Conservation (phyloP, 257 asterid genomes). For the Solanum chaucha region DNA sequence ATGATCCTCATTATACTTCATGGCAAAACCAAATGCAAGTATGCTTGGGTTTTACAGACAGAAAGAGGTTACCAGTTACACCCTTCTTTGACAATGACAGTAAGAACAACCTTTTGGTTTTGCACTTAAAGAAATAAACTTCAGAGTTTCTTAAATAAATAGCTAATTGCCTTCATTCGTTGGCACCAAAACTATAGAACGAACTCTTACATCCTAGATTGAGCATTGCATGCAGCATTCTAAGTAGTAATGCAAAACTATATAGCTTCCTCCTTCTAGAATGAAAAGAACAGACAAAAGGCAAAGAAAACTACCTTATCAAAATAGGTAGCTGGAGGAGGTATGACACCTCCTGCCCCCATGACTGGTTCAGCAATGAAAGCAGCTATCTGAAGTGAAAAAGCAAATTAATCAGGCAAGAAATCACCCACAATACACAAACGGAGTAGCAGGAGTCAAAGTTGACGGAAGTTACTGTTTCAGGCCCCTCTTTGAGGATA, state of each 20-base stretch:
- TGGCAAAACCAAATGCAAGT: neutral
- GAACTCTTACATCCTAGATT: neutral
- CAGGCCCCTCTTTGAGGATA: conserved; percentile 90
- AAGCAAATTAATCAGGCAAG: neutral
- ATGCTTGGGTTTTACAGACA: neutral
- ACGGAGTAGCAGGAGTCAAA: neutral
- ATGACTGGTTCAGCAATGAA: conserved; percentile 95
- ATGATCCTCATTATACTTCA: neutral
- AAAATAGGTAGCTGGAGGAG: conserved; percentile 88
- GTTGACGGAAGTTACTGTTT: conserved; percentile 50
- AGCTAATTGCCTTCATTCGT: neutral
- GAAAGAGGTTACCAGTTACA: neutral
- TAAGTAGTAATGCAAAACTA: neutral
- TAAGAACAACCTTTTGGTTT: neutral
- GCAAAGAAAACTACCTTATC: conserved; percentile 49
- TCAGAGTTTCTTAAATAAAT: neutral
- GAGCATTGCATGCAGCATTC: neutral
- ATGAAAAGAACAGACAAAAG: neutral
- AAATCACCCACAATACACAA: neutral
- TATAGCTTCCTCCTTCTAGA: neutral
- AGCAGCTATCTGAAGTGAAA: conserved; percentile 68
- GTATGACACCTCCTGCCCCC: conserved; percentile 99
- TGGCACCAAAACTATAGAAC: neutral
- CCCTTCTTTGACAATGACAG: neutral
- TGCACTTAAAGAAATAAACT: too few species aligned